These are phyloP conservation scores for Chrysopogon serrulatus DNA, from an alignment of 176 grass and related monocot species.

Conservation along the genomic window DNA sequence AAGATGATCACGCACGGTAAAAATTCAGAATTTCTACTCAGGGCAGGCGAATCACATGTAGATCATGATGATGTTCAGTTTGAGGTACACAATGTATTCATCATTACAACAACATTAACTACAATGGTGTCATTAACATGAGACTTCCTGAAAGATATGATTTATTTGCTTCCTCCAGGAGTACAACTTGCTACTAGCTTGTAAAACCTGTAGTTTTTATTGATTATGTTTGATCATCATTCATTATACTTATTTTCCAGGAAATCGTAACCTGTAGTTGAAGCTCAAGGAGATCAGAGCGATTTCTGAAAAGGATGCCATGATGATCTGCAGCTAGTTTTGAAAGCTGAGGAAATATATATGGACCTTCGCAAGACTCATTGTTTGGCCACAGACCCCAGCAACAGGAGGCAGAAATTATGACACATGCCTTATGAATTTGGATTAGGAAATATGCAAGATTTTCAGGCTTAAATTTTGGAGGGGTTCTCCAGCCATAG, in stretches of 20 bases:
- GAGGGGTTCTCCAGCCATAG: background rate
- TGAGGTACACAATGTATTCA: background rate
- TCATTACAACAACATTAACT: background rate
- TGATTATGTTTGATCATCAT: background rate
- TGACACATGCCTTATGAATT: background rate
- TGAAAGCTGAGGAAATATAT: constrained; percentile 58
- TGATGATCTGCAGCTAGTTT: constrained; percentile 58
- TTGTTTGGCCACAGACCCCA: constrained; percentile 8
- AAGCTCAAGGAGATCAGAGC: constrained; percentile 65
- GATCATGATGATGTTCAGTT: background rate
- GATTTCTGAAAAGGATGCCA: constrained; percentile 48
- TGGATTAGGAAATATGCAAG: background rate
- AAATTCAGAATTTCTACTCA: no score
- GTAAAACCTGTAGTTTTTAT: background rate
- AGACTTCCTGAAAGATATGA: background rate
- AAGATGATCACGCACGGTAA: no score
- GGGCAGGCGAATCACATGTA: background rate
- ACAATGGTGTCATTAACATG: background rate
- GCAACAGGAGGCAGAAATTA: constrained; percentile 1
- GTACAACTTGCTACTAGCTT: background rate
- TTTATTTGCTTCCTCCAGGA: background rate
- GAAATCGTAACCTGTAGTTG: constrained; percentile 65
- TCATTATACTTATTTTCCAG: constrained; percentile 25
- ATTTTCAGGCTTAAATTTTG: background rate
- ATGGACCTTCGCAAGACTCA: constrained; percentile 46